A percentile compares a stretch with the other conserved stretches of the same genome.
These are phyloP conservation scores for Talaromyces proteolyticus DNA, from an alignment of 495 filamentous ascomycete genomes.

Conservation along the genomic window DNA sequence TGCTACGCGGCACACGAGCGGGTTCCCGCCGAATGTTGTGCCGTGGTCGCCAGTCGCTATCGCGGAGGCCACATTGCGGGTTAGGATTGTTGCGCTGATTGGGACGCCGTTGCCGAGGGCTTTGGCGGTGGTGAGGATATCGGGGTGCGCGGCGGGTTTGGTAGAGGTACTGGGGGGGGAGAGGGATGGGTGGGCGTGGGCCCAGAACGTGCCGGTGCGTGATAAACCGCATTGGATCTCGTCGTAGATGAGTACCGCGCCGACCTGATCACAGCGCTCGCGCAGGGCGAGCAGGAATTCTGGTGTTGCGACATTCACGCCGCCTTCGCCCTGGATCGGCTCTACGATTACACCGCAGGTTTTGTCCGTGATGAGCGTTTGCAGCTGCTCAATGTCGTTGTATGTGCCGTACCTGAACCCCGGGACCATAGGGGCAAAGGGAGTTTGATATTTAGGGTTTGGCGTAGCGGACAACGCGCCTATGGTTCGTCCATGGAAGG, in stretches of 20 bases:
- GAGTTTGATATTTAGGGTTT: conserved; percentile 97
- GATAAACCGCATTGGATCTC: conserved; percentile 94
- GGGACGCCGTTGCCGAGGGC: conserved; percentile 95
- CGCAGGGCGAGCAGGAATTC: conserved; percentile 77
- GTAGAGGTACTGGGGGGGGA: conserved; percentile 26
- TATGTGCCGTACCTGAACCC: conserved; percentile 83
- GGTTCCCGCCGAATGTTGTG: conserved; percentile 96
- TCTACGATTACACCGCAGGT: conserved; percentile 96
- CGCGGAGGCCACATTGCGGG: conserved; percentile 67
- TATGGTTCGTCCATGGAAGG: conserved; percentile 97
- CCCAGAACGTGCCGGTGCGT: conserved; percentile 86
- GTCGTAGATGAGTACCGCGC: conserved; percentile 86
- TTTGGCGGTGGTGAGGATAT: conserved; percentile 91
- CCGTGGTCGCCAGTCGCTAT: conserved; percentile 93
- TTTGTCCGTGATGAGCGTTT: conserved; percentile 67
- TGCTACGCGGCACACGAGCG: conserved; percentile 76
- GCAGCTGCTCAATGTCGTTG: conserved; percentile 70
- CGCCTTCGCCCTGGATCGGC: conserved; percentile 96
- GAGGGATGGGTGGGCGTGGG: conserved; percentile 63
- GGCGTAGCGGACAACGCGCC: conserved; percentile 86
- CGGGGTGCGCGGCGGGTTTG: conserved; percentile 68
- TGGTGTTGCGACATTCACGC: conserved; percentile 74
- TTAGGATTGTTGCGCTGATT: conserved; percentile 84
- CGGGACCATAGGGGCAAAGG: conserved; percentile 91
- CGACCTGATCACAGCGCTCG: conserved; percentile 76